Base-by-base conservation (phyloP, 805 yeast genomes). In the Spathaspora boniae region DNA sequence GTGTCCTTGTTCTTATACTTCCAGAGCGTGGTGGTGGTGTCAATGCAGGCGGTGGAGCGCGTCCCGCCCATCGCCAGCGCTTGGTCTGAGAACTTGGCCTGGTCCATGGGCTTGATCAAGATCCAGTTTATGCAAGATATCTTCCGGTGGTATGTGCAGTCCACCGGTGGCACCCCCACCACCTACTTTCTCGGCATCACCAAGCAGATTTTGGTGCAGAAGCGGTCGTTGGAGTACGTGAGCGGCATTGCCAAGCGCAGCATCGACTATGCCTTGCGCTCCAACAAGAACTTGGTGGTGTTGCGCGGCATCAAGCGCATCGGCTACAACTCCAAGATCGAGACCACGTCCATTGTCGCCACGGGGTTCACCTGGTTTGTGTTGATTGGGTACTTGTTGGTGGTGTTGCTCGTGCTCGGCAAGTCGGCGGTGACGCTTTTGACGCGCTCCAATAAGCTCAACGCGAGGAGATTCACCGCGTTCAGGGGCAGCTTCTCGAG, bases 31-130 rank as follows among this genome's bases (percentile, higher is more conserved):
- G 95, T 85, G 22, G 78, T 88, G 34, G 79, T 88, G 29, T 70
- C 82, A 19, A 86, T 89, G 96, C 76, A 81, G 56, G 82, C 83
- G 43, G 96, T 87, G 31, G 86, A 82, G 50, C 69, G 82, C 39
- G 81, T 86, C 4, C 97, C 97, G 6, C 96, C 96, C 12, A 86
- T 89, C 51, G 96, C 95, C 6, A 73, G 84, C 9, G 80, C 95
- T 7, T 89, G 97, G 97, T 69, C 88, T 5, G 94, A 86, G 58
- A 88, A 89, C 53, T 68, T 89, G 51, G 88, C 87, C 19, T 89
- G 97, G 97, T 86, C 96, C 2, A 85, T 89, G 84, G 97, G 97
- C 2, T 69, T 89, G 41, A 86, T 89, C 47, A 69, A 82, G 54
- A 74, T 84, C 26, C 50, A 53, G 2, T 89, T 88, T 55, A 85